Percentiles rank a stretch among this genome's conserved stretches.
These are phyloP conservation scores for Xylariales sp. DNA, from an alignment of 2,329 filamentous ascomycete species.

Conservation along the genomic window DNA sequence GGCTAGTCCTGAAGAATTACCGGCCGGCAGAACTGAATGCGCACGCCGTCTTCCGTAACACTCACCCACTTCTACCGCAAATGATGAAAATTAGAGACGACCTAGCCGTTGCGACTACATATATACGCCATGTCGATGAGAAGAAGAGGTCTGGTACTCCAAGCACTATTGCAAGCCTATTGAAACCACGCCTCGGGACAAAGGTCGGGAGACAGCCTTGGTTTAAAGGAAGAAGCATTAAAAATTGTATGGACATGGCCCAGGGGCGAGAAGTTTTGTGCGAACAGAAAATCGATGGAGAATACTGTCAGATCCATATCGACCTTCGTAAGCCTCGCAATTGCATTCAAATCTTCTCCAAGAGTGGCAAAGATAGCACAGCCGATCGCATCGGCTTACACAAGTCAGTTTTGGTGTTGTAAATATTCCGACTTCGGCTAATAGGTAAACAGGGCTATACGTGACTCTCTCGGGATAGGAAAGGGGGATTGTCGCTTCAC, in stretches of 20 bases:
- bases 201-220: constrained; percentile 74
- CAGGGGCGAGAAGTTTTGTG: constrained; percentile 73
- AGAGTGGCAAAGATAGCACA: constrained; percentile 91
- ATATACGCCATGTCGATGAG: constrained; percentile 58
- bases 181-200: constrained; percentile 67
- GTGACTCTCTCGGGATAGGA: constrained; percentile 72
- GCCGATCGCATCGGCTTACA: constrained; percentile 73
- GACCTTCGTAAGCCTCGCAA: constrained; percentile 67
- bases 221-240: constrained; percentile 76
- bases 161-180: constrained; percentile 42
- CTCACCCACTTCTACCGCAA: constrained; percentile 76
- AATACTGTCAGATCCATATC: constrained; percentile 91
- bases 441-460: constrained; percentile 60
- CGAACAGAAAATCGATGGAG: constrained; percentile 86
- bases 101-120: constrained; percentile 68
- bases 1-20: constrained; percentile 81
- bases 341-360: constrained; percentile 86
- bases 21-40: constrained; percentile 73
- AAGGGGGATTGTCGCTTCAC: constrained; percentile 67
- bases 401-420: constrained; percentile 51
- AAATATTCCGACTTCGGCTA: constrained; percentile 2
- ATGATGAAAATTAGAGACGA: constrained; percentile 77
- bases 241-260: constrained; percentile 77
- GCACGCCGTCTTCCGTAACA: constrained; percentile 65
- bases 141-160: constrained; percentile 40